Evolutionary conservation across 179 eudicot genomes (phyloP), one percentile per base, ranked within the genome.

Genomic region (Beta corolliflora): DNA sequence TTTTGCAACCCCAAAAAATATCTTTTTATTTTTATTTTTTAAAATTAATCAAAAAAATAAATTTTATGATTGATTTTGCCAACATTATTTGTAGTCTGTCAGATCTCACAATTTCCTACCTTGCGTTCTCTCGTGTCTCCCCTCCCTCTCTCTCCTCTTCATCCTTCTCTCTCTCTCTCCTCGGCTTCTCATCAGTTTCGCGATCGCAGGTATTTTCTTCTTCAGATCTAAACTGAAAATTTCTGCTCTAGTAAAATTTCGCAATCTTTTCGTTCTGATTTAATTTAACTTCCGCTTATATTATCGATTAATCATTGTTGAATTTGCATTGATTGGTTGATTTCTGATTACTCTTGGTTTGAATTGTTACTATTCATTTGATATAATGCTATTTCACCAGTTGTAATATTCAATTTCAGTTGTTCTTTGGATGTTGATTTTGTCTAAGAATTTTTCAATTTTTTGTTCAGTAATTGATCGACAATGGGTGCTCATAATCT

Each of bases 401-500:
- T 61, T 23, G 66, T 19, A 9, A 0, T 61, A 19, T 4, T 11
- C 5, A 19, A 46, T 46, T 71, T 60, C 29, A 56, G 54, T 46
- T 56, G 61, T 56, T 16, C 19, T 74, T 67, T 45, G 53, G 78
- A 71, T 81, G 31, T 72, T 82, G 25, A 82, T 82, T 14, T 78
- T 16, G 23, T 44, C 21, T 48, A 48, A 48, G 9, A 48, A 10
- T 70, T 69, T 78, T n/a, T 3, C 41, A 36, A 60, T 80, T 75
- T 58, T 54, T 61, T 41, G 59, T 71, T 72, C 61, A 64, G 76
- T 68, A 29, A 25, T 79, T 79, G 72, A 61, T 63, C 76, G 41
- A 71, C 18, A 53, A 88, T 88, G 90, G 88, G 82, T 73, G 82
- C 81, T 48, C 79, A 63, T 66, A 81, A 79, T 76, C 81, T 72